Base-by-base conservation (phyloP, 1,284 basidiomycete species). In the Ceratobasidium theobromae region DNA sequence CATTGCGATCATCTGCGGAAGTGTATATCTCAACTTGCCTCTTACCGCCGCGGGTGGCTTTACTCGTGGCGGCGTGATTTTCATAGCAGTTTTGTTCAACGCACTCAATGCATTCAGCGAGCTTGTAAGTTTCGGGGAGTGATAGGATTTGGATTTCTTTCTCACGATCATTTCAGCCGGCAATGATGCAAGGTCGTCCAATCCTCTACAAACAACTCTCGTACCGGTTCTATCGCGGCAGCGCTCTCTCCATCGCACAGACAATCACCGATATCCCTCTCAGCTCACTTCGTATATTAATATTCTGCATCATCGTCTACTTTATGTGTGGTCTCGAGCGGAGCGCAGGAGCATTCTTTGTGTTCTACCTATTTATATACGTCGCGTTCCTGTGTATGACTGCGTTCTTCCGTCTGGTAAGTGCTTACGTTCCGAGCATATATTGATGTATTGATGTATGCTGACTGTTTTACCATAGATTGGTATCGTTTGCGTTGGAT, bases 151-250 rank as follows among this genome's bases (percentile, higher is more conserved):
- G 16, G 9, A 38, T 38, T 38, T 38, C 8, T n/a, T 45, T 9
- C 9, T 6, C 43, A 5, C 8, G 18, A 6, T 45, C 16, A 16
- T 30, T 23, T n/a, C 18, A 53, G 79, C 86, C 87, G 1, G 75
- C 77, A 32, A 84, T 86, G 78, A 88, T 91, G 87, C 69, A 86
- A 69, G 91, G 91, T 51, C 85, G 91, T 9, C 87, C 89, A 0
- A 89, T 79, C 67, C 72, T 78, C 67, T 77, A 74, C 75, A 91
- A 83, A 86, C 85, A 16, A 81, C 69, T 74, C 5, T 75, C 79
- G 45, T 95, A 89, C 74, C 84, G 88, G 68, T 85, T 95, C 77
- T 95, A 92, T 75, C 84, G 91, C 25, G 89, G 92, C 0, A 83
- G 86, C 3, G 88, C 91, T 1, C 78, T 87, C 33, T 83, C 86